Percentiles rank a stretch among this genome's conserved stretches.
Conservation (phyloP, 768 basidiomycete species). For the Baorangia bicolor region DNA sequence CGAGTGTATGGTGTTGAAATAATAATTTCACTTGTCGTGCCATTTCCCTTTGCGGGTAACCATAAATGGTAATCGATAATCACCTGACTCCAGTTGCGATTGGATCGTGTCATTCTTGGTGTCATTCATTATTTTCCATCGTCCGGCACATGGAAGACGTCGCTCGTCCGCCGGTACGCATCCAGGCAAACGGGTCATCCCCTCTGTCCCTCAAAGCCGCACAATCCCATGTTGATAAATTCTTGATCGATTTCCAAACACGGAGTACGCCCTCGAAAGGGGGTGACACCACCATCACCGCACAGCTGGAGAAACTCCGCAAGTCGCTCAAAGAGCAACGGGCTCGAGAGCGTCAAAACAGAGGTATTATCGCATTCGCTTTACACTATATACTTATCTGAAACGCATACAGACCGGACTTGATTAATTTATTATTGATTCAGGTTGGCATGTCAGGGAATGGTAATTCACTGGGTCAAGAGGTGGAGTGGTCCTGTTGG, state of each 20-base stretch:
- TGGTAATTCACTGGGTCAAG: not conserved
- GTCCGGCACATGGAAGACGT: conserved; percentile 44
- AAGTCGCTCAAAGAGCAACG: conserved; percentile 53
- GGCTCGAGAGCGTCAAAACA: conserved; percentile 19
- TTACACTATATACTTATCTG: not conserved
- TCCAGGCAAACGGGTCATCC: conserved; percentile 38
- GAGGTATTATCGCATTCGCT: not conserved
- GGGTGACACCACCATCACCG: conserved; percentile 53
- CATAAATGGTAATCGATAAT: not conserved
- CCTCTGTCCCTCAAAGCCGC: conserved; percentile 41
- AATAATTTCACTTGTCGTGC: conserved; percentile 4
- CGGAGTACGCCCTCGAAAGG: conserved; percentile 48
- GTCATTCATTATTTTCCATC: not conserved
- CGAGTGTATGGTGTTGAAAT: not conserved
- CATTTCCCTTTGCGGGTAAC: conserved; percentile 5
- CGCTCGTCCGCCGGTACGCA: conserved; percentile 47
- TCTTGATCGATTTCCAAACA: conserved; percentile 49
- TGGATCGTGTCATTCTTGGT: no score
- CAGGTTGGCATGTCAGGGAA: not conserved
- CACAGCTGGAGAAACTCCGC: conserved; percentile 57
- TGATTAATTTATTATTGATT: not conserved
- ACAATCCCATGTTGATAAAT: conserved; percentile 42
- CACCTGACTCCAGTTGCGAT: conserved; percentile 4
- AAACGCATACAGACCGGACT: conserved; percentile 4
- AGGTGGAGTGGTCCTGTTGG: not conserved